Base-by-base conservation (phyloP, 2,329 filamentous ascomycete species). In the Xylaria sp. region DNA sequence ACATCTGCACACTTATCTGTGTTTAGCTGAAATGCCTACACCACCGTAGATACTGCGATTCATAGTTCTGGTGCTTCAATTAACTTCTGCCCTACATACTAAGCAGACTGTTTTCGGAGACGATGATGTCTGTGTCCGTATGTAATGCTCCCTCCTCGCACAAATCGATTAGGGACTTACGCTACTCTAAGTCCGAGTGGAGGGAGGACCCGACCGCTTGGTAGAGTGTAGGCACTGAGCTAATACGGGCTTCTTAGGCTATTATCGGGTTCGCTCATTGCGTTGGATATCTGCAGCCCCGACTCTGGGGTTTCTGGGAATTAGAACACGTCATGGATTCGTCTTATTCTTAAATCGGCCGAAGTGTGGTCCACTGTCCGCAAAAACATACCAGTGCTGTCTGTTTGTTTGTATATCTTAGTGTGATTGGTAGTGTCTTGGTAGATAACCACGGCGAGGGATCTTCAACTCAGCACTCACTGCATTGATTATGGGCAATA, bases 281-380 rank as follows among this genome's bases (percentile, higher is more conserved):
- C 20, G 20, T 57, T 41, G 37, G 12, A 15, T 34, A 25, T 23
- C 50, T 50, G 9, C 18, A n/a, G 32, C 32, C 13, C 39, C 39
- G 12, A 20, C 28, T 20, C 32, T 41, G 32, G 8, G 6, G 25
- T n/a, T 59, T 59, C n/a, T 20, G 39, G 61, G 34, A 61, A 50
- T 63, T 44, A n/a, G 23, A 60, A 68, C 32, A 60, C 66, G 66
- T 68, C 66, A 68, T 68, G 51, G n/a, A 50, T 13, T 32, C 48
- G 23, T 41, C 10, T 37, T 28, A 23, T 37, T 25, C 50, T 44
- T n/a, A 20, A 65, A 54, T 32, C 32, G 52, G 50, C n/a, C 28
- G 23, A 18, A 28, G 2, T 32, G 41, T 37, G 10, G 44, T 9
- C 46, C 46, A 9, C 18, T 57, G 25, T 64, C 18, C 28, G 52